Base-by-base conservation (phyloP, 768 basidiomycete species). In the Phylloporus sp. region DNA sequence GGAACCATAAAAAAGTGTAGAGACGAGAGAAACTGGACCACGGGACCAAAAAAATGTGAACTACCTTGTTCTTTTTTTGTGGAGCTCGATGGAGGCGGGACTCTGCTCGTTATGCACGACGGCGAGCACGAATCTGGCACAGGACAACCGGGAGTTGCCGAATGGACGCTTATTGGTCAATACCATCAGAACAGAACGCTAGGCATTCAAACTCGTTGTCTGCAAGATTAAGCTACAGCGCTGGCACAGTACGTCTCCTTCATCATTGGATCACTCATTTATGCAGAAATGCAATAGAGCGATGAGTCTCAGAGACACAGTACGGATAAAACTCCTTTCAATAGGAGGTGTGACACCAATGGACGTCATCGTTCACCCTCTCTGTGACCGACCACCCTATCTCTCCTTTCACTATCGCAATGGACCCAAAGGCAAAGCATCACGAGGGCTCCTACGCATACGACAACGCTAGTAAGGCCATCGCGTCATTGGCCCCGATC, bases 401-500 rank as follows among this genome's bases (percentile, higher is more conserved):
- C 35, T n/a, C 20, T 53, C 15, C 26, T 38, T 40, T 41, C 26
- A 27, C 27, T 38, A 28, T 47, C 47, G 35, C 34, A 35, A 63
- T 69, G 70, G 59, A 72, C 18, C 38, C 63, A 38, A 63, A 62
- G 27, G 58, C 64, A 3, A 68, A 67, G 45, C 57, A 55, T 22
- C 55, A 62, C 44, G 57, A 59, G 39, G 32, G 34, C 16, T 53
- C 64, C 8, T 26, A 58, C 15, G 47, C 61, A 5, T 70, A 68
- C 59, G 55, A 63, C 10, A 54, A 58, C 5, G 63, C 68, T 12
- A 65, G 61, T 18, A 51, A 53, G 12, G 61, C 59, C 0, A 59
- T 70, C 55, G 67, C 65, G 52, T 66, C 66, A 55, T 65, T 73
- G 51, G 58, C 58, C 27, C 75, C 73, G 20, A 70, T 76, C 44